phyloP scores from a whole-genome alignment of 805 yeast species.

The Monosporozyma solicola region DNA sequence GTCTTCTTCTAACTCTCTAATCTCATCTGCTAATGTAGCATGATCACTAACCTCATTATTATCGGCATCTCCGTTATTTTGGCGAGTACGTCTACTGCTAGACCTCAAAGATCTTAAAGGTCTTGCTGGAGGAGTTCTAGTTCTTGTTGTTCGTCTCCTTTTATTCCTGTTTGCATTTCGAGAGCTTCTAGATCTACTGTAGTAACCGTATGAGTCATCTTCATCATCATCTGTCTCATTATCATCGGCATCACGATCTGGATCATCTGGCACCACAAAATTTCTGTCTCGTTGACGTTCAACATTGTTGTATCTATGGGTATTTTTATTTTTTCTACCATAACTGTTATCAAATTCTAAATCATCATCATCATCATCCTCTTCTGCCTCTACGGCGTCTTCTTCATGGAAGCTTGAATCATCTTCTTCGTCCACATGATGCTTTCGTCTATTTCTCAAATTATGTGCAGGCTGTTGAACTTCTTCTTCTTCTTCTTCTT shows the following conservation, averaged over 20 bases:
- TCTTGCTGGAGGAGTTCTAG: slow-evolving; percentile 2
- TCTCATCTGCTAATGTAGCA: slow-evolving; percentile 50
- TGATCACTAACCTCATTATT: slow-evolving; percentile 9
- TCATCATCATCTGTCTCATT: slow-evolving; percentile 18
- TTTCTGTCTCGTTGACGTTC: slow-evolving; percentile 12
- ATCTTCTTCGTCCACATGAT: slow-evolving; percentile 18
- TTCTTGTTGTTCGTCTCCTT: background rate
- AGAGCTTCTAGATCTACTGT: slow-evolving; percentile 8
- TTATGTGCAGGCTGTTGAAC: background rate
- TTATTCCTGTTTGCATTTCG: background rate
- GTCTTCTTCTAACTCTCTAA: slow-evolving; percentile 55
- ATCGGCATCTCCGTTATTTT: slow-evolving; percentile 14
- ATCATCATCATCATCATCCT: slow-evolving; percentile 35
- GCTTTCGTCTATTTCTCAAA: slow-evolving; percentile 5
- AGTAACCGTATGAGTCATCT: slow-evolving; percentile 5
- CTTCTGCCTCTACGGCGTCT: slow-evolving; percentile 26
- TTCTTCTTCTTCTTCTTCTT: background rate
- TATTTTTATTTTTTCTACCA: slow-evolving; percentile 5
- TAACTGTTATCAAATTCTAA: slow-evolving; percentile 19
- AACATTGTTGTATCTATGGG: slow-evolving; percentile 8
- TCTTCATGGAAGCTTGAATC: slow-evolving; percentile 31
- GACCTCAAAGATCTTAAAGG: slow-evolving; percentile 1
- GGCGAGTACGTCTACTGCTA: background rate
- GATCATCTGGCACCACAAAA: slow-evolving; percentile 27
- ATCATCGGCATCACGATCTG: slow-evolving; percentile 13